phyloP scores from a whole-genome alignment of 176 grass and related monocot genomes.

The Oryza punctata region DNA sequence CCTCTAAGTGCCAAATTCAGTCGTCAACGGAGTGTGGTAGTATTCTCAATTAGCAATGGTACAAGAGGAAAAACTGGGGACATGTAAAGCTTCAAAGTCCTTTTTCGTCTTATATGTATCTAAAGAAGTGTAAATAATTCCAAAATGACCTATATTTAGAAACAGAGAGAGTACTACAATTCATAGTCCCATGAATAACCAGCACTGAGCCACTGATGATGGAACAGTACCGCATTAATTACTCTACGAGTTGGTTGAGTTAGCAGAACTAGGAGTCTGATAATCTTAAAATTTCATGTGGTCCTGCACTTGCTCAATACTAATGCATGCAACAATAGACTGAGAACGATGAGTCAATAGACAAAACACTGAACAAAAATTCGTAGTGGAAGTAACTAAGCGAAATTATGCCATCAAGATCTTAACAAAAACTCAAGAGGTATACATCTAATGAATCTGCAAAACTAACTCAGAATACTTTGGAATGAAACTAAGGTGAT shows the following conservation, averaged over 20 bases:
- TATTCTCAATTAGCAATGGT: neutral
- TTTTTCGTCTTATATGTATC: neutral
- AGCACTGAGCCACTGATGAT: neutral
- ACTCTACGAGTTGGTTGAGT: neutral
- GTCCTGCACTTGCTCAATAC: neutral
- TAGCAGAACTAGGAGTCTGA: neutral
- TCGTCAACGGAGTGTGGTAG: too few species aligned
- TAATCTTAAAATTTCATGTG: conserved; percentile 34
- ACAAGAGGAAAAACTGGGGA: neutral
- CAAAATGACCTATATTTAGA: neutral
- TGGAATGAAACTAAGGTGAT: too few species aligned
- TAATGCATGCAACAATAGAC: neutral
- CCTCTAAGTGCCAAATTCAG: too few species aligned
- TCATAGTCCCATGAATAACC: neutral
- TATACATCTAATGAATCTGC: neutral
- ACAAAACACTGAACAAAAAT: neutral
- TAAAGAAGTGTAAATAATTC: neutral
- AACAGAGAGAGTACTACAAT: neutral
- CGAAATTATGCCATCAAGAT: neutral
- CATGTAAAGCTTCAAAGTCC: neutral
- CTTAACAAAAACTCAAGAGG: neutral
- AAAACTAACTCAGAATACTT: too few species aligned
- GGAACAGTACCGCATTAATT: neutral
- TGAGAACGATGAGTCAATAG: neutral
- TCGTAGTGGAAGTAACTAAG: neutral